These are phyloP conservation scores for Cnidoscolus chayamansa DNA, from an alignment of 441 rosid species.

Conservation along the genomic window DNA sequence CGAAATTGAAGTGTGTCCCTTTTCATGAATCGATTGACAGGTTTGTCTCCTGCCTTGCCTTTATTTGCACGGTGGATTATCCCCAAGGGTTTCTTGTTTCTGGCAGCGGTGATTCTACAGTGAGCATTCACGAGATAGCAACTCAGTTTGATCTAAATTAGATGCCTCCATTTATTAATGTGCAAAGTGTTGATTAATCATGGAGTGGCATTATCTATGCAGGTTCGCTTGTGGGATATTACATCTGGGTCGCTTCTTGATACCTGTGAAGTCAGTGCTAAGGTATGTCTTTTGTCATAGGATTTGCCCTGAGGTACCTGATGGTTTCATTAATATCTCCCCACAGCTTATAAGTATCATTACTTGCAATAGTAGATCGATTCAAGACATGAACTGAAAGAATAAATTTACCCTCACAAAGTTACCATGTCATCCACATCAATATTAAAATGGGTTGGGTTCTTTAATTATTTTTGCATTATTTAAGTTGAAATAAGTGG, in stretches of 20 bases:
- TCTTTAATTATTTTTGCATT: neutral
- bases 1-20: slow-evolving; percentile 3
- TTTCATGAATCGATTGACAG: slow-evolving; percentile 34
- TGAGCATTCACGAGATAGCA: slow-evolving; percentile 36
- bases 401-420: neutral
- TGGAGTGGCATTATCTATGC: slow-evolving; percentile 23
- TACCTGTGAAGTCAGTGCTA: slow-evolving; percentile 62
- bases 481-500: neutral
- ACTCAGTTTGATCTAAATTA: neutral
- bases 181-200: slow-evolving; percentile 16
- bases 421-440: neutral
- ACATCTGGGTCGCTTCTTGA: slow-evolving; percentile 76
- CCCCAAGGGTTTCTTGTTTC: slow-evolving; percentile 73
- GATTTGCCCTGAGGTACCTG: slow-evolving; percentile 3
- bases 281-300: slow-evolving; percentile 42
- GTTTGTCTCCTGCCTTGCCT: slow-evolving; percentile 75
- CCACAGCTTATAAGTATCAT: neutral
- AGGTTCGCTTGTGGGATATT: slow-evolving; percentile 94
- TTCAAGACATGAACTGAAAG: neutral
- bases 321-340: slow-evolving; percentile 2
- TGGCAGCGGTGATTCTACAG: slow-evolving; percentile 93
- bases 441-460: neutral
- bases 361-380: neutral
- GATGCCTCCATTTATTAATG: slow-evolving; percentile 8
- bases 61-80: slow-evolving; percentile 46